Conservation (phyloP, 495 filamentous ascomycete genomes). For the Cudoniella acicularis region DNA sequence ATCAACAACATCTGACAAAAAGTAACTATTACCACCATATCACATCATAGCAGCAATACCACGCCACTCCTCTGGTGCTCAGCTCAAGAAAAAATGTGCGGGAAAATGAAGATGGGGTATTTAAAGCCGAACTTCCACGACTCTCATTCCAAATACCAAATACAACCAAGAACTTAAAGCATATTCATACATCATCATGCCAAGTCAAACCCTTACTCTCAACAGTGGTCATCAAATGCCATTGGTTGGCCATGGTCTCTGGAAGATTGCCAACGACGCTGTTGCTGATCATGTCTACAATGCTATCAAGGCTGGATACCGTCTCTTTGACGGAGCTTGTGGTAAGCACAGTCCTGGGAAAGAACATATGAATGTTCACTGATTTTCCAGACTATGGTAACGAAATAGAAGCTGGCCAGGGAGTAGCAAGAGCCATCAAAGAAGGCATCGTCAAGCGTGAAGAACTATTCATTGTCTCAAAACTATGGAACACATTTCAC, state of each 20-base stretch:
- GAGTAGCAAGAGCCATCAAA: conserved; percentile 80
- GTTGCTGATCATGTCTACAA: conserved; percentile 80
- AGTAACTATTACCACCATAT: not conserved
- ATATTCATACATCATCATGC: conserved; percentile 36
- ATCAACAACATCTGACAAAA: not conserved
- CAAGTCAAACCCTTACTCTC: conserved; percentile 64
- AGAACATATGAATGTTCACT: not conserved
- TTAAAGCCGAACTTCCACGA: not conserved
- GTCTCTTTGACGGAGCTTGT: conserved; percentile 82
- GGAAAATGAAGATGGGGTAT: not conserved
- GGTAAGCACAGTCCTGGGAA: conserved; percentile 45
- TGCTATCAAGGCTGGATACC: conserved; percentile 85
- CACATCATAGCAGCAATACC: not conserved
- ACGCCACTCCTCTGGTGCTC: not conserved
- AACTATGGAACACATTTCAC: conserved; percentile 91
- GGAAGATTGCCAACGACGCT: conserved; percentile 80
- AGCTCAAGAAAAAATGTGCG: not conserved
- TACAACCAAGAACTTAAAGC: conserved; percentile 7
- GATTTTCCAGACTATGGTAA: conserved; percentile 72
- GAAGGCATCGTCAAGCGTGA: conserved; percentile 82
- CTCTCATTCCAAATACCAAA: not conserved
- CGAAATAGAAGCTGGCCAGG: conserved; percentile 78
- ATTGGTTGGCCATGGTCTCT: conserved; percentile 76
- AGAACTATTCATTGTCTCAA: conserved; percentile 89
- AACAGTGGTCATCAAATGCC: conserved; percentile 83